Conservation (phyloP, 805 yeast species). For the Starmerella potacharoeniae region DNA sequence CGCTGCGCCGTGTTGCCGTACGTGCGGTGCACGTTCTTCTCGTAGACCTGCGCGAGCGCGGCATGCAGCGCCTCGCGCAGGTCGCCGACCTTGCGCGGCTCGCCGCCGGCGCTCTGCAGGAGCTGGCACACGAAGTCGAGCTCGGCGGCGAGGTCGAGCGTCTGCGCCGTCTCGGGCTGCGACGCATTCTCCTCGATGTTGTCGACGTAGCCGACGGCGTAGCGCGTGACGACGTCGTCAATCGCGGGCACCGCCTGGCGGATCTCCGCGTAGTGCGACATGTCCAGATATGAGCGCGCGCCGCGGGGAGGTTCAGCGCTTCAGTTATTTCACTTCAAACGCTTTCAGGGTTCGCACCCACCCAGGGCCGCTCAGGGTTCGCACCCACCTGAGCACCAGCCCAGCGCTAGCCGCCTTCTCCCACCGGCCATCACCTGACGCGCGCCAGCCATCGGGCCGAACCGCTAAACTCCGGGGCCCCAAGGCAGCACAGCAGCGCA, state of each 20-base stretch:
- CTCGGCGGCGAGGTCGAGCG: conserved; percentile 55
- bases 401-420: no score
- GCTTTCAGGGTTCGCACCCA: no score
- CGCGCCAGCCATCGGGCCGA: no score
- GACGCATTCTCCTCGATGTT: conserved; percentile 68
- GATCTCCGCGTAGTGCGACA: conserved; percentile 36
- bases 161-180: conserved; percentile 71
- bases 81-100: conserved; percentile 40
- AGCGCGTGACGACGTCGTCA: conserved; percentile 80
- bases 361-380: no score
- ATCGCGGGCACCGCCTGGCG: conserved; percentile 79
- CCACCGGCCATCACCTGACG: no score
- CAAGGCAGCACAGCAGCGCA: no score
- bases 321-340: no score
- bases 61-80: conserved; percentile 42
- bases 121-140: conserved; percentile 54
- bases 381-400: no score
- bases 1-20: conserved; percentile 76
- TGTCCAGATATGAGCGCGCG: background rate
- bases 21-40: conserved; percentile 32
- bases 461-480: no score
- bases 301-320: no score
- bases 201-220: conserved; percentile 79
- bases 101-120: conserved; percentile 76
- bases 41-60: conserved; percentile 39